A percentile compares a stretch with the other conserved stretches of the same genome.
Evolutionary conservation across 1,284 basidiomycete genomes (phyloP).

Genomic region (Psilocybe mexicana): DNA sequence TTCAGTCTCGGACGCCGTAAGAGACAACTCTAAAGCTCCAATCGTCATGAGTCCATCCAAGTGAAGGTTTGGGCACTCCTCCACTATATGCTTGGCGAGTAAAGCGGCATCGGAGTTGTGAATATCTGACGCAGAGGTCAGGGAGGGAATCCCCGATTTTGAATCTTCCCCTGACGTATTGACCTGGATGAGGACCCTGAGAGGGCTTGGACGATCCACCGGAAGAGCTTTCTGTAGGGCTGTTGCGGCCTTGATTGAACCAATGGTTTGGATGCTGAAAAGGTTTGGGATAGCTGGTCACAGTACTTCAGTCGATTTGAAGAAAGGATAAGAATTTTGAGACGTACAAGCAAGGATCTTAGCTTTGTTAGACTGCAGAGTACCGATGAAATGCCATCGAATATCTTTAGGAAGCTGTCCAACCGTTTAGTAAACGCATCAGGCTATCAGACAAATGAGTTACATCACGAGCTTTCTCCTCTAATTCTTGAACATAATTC

Average conservation of each 20-base stretch:
- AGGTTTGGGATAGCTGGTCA: slow-evolving; percentile 85
- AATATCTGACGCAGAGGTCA: slow-evolving; percentile 37
- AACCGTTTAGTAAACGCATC: neutral
- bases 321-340: neutral
- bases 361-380: slow-evolving; percentile 93
- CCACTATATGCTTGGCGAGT: slow-evolving; percentile 75
- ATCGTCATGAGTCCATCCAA: slow-evolving; percentile 96
- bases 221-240: slow-evolving; percentile 81
- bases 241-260: slow-evolving; percentile 82
- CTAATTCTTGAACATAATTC: slow-evolving; percentile 95
- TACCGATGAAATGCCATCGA: slow-evolving; percentile 97
- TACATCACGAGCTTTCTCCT: slow-evolving; percentile 83
- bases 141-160: slow-evolving; percentile 84
- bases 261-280: slow-evolving; percentile 88
- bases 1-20: slow-evolving; percentile 53
- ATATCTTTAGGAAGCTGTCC: slow-evolving; percentile 78
- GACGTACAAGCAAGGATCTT: slow-evolving; percentile 83
- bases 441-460: slow-evolving; percentile 30
- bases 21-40: slow-evolving; percentile 77
- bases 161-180: slow-evolving; percentile 92
- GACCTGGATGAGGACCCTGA: slow-evolving; percentile 87
- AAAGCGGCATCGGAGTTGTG: slow-evolving; percentile 54
- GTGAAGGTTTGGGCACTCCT: slow-evolving; percentile 71
- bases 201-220: slow-evolving; percentile 44
- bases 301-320: neutral